These are phyloP conservation scores for Sugiyamaella castrensis DNA, from an alignment of 1,139 yeast genomes.

Conservation along the genomic window DNA sequence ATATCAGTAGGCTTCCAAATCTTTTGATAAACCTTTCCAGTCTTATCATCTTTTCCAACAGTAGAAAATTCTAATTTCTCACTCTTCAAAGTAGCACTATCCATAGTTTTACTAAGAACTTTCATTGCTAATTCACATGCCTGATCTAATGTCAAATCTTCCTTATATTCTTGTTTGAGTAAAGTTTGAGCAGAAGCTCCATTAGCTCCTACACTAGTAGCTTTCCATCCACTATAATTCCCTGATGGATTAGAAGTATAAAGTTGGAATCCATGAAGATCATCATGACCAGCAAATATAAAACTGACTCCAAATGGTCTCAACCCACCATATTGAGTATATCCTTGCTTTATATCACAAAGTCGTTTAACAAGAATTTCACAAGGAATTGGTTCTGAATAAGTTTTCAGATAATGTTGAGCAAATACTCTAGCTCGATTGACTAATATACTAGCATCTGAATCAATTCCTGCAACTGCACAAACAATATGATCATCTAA, in stretches of 20 bases:
- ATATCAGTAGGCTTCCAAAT: constrained; percentile 81
- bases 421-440: constrained; percentile 84
- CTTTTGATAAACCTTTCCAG: constrained; percentile 59
- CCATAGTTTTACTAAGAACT: constrained; percentile 93
- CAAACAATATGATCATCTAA: constrained; percentile 80
- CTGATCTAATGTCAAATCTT: constrained; percentile 68
- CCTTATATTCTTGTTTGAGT: constrained; percentile 91
- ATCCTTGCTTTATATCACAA: constrained; percentile 95
- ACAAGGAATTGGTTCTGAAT: constrained; percentile 89
- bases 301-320: constrained; percentile 98
- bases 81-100: constrained; percentile 75
- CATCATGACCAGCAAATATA: constrained; percentile 94
- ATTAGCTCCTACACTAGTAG: constrained; percentile 95
- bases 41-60: constrained; percentile 45
- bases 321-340: constrained; percentile 97
- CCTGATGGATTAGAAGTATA: constrained; percentile 97
- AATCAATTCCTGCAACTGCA: constrained; percentile 98
- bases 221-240: constrained; percentile 97
- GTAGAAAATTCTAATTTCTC: constrained; percentile 93
- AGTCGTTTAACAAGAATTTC: constrained; percentile 83
- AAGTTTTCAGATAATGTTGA: constrained; percentile 78
- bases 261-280: constrained; percentile 82
- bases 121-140: constrained; percentile 88
- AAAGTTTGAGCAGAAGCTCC: constrained; percentile 94
- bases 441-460: constrained; percentile 91